Evolutionary conservation across 208 protist genomes (phyloP).

Genomic region (Crithidia acanthocephali): DNA sequence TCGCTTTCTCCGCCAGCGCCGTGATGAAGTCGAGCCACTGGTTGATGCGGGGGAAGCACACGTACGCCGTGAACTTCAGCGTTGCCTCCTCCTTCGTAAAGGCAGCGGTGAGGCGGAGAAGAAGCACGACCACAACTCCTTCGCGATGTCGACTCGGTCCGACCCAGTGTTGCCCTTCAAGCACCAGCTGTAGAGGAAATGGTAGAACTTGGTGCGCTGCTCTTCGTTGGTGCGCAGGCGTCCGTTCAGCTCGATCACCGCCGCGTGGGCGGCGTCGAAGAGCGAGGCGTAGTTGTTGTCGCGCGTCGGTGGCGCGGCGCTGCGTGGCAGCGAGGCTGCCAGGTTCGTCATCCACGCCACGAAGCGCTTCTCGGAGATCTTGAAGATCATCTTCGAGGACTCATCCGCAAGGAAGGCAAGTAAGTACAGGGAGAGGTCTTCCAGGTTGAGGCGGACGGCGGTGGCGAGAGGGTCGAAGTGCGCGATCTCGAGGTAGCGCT

Average conservation of each 20-base stretch:
- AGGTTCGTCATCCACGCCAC: conserved; percentile 40
- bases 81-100: conserved; percentile 17
- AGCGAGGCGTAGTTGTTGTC: conserved; percentile 34
- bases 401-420: conserved; percentile 58
- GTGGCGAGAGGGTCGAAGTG: conserved; percentile 61
- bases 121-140: conserved; percentile 78
- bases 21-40: conserved; percentile 71
- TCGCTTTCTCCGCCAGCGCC: conserved; percentile 10
- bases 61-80: conserved; percentile 45
- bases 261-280: conserved; percentile 34
- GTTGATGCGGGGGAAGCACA: conserved; percentile 46
- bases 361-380: conserved; percentile 59
- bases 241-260: conserved; percentile 32
- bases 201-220: conserved; percentile 50
- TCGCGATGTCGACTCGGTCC: conserved; percentile 43
- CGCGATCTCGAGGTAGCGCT: conserved; percentile 39
- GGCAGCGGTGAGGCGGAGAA: conserved; percentile 35
- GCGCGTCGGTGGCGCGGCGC: conserved; percentile 1
- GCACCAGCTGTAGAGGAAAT: conserved; percentile 67
- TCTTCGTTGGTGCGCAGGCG: conserved; percentile 31
- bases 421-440: conserved; percentile 71
- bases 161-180: conserved; percentile 34
- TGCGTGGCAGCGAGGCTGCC: conserved; percentile 16
- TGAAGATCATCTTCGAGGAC: conserved; percentile 26
- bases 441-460: conserved; percentile 42